Base-by-base conservation (phyloP, 257 asterid genomes). In the Solanum virginianum region DNA sequence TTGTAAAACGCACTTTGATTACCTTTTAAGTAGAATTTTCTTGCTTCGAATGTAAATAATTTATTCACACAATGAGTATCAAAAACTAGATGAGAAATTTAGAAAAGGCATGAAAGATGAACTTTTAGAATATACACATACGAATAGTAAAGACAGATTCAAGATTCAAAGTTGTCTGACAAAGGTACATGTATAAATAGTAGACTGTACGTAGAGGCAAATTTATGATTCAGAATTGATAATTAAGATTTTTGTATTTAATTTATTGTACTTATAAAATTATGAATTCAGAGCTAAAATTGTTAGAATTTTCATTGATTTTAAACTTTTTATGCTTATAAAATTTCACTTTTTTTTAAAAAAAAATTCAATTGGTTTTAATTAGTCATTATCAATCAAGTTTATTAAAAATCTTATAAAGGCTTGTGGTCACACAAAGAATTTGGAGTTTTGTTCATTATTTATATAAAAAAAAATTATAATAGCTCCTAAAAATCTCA, bases 361-460 rank as follows among this genome's bases (percentile, higher is more conserved):
- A 32, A 32, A 32, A 32, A 32, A 3, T 54, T 43, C 41, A 54
- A 59, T 47, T 81, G 79, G 45, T n/a, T 63, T 57, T 7, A 22
- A 49, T 53, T 4, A 54, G 82, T 70, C 82, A 36, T 15, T 13
- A 24, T 56, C 75, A 72, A 0, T 39, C 74, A 22, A 59, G 39
- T 29, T 59, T 45, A 47, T 47, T 10, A 13, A 74, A 22, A 47
- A 36, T 36, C 41, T 70, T 24, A n/a, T 26, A 7, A 70, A 39
- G 15, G 1, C 57, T 13, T 72, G 83, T 72, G 86, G 83, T 57
- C 77, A 16, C 83, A 84, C 74, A 57, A 20, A 41, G n/a, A 56
- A 84, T 45, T 72, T 56, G 74, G 75, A 59, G 14, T 26, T 57
- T 72, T 74, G 62, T 43, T 72, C 53, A 72, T 55, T 74, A 41